phyloP scores from a whole-genome alignment of 805 yeast genomes.

The Candida quercuum region DNA sequence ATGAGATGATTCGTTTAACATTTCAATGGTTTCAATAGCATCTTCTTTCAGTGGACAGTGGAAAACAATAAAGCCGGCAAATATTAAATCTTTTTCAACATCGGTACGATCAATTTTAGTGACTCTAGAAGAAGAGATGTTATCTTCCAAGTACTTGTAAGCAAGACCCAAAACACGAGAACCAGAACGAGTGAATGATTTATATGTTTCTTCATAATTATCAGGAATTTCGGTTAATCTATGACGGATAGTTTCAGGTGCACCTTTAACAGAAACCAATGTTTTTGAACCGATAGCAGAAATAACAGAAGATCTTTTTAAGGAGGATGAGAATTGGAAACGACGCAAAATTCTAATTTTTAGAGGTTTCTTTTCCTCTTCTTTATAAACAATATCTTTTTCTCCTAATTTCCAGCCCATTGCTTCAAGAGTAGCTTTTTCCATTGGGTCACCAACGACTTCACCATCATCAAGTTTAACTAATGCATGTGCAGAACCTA shows the following conservation, averaged over 20 bases:
- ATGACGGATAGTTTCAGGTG: conserved; percentile 88
- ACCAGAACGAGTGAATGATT: conserved; percentile 90
- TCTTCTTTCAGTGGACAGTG: conserved; percentile 95
- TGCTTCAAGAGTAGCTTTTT: conserved; percentile 88
- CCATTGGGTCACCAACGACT: conserved; percentile 99
- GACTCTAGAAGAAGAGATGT: conserved; percentile 41
- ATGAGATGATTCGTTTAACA: conserved; percentile 93
- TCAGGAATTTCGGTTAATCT: conserved; percentile 71
- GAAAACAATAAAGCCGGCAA: conserved; percentile 94
- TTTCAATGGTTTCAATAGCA: conserved; percentile 82
- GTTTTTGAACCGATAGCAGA: conserved; percentile 52
- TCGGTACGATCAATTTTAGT: conserved; percentile 65
- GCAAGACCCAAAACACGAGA: conserved; percentile 96
- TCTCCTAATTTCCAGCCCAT: conserved; percentile 79
- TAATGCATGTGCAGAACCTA: conserved; percentile 95
- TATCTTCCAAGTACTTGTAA: conserved; percentile 60
- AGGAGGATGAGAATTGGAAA: conserved; percentile 93
- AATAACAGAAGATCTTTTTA: conserved; percentile 90
- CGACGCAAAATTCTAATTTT: conserved; percentile 78
- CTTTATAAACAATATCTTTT: conserved; percentile 63
- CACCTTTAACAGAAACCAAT: conserved; percentile 91
- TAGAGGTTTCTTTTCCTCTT: conserved; percentile 27
- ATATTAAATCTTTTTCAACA: conserved; percentile 67
- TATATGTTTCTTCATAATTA: conserved; percentile 78
- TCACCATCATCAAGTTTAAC: conserved; percentile 95